Conservation (phyloP, 2,329 filamentous ascomycete species). For the Colletotrichum tanaceti region DNA sequence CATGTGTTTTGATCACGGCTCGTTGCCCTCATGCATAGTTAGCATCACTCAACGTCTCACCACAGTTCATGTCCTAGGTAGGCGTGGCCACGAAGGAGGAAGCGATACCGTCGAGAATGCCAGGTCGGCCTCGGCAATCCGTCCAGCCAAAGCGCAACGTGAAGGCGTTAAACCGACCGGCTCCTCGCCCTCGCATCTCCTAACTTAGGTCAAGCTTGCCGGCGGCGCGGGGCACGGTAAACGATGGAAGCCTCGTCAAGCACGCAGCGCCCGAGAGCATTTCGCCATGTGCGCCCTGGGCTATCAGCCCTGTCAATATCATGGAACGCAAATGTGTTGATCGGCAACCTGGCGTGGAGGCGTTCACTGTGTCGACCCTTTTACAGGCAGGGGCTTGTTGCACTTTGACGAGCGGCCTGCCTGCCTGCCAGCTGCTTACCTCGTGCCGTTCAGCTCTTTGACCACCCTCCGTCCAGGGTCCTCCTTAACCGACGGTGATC, state of each 20-base stretch:
- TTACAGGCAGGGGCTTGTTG: constrained; percentile 11
- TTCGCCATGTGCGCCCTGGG: neutral
- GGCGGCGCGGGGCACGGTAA: constrained; percentile 3
- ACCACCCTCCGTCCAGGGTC: neutral
- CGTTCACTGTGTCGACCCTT: neutral
- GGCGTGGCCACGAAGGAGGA: neutral
- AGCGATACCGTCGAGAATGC: neutral
- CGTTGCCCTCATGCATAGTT: neutral
- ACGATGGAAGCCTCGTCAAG: constrained; percentile 10
- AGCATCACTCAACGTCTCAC: neutral
- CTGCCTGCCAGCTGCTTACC: too few species aligned
- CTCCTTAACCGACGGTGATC: neutral
- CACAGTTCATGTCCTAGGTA: neutral
- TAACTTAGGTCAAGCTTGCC: neutral
- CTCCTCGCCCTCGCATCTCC: neutral
- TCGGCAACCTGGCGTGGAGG: constrained; percentile 1
- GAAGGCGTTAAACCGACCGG: neutral
- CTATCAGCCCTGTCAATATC: neutral
- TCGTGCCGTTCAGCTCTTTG: constrained; percentile 13
- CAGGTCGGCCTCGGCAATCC: neutral
- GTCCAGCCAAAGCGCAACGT: constrained; percentile 7
- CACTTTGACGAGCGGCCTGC: constrained; percentile 12
- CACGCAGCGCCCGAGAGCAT: neutral
- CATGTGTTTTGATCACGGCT: neutral
- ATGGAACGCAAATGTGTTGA: constrained; percentile 1